phyloP scores from a whole-genome alignment of 768 basidiomycete species.

The Dioszegia hungarica region DNA sequence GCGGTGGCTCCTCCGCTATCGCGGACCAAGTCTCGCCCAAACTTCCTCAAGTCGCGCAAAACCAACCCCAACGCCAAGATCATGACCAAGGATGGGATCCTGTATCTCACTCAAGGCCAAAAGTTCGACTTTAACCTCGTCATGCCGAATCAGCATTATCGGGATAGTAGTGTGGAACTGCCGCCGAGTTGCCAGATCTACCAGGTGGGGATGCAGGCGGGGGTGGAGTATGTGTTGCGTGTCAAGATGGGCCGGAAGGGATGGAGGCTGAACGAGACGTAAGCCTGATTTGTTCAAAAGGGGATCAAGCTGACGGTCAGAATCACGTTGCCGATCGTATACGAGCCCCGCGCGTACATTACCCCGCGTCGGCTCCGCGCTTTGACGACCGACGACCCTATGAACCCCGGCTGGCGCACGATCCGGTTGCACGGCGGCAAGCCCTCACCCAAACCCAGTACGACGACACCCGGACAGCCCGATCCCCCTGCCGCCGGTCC shows the following conservation, averaged over 20 bases:
- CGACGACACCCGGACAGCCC: neutral
- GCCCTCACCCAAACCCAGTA: conserved; percentile 5
- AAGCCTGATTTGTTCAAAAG: conserved; percentile 5
- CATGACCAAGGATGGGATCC: conserved; percentile 18
- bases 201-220: conserved; percentile 41
- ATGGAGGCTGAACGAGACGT: conserved; percentile 38
- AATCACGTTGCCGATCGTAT: conserved; percentile 34
- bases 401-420: conserved; percentile 43
- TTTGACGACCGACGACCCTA: conserved; percentile 33
- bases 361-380: conserved; percentile 30
- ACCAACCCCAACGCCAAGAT: conserved; percentile 6
- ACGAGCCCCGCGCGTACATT: conserved; percentile 37
- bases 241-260: conserved; percentile 31
- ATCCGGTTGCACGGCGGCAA: conserved; percentile 33
- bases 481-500: neutral
- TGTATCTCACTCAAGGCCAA: conserved; percentile 14
- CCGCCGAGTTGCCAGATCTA: conserved; percentile 31
- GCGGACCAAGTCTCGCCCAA: neutral
- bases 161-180: conserved; percentile 20
- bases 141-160: conserved; percentile 32
- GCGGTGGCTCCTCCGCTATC: neutral
- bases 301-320: conserved; percentile 10
- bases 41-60: conserved; percentile 7
- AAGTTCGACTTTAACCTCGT: conserved; percentile 27
- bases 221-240: conserved; percentile 36